These are phyloP conservation scores for Kodamaea sagamina DNA, from an alignment of 805 yeast genomes.

Conservation along the genomic window DNA sequence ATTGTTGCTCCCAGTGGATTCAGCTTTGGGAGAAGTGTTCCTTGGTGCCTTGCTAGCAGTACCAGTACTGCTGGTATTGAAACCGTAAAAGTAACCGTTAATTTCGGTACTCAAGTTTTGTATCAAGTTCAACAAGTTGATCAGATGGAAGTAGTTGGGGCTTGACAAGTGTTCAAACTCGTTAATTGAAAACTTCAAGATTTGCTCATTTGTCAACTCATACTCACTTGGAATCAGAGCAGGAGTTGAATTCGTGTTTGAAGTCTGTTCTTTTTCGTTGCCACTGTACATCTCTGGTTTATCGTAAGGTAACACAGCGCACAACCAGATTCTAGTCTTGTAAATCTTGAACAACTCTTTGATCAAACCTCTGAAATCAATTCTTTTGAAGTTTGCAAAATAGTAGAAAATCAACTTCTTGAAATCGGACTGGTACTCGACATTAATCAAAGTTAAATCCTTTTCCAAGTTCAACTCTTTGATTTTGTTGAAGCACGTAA, in stretches of 20 bases:
- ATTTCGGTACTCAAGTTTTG: constrained; percentile 46
- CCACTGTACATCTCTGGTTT: constrained; percentile 33
- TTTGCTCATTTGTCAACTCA: constrained; percentile 40
- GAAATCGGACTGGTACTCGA: constrained; percentile 48
- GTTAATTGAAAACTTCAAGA: constrained; percentile 44
- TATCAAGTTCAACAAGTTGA: constrained; percentile 49
- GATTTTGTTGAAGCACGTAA: constrained; percentile 55
- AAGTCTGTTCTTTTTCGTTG: constrained; percentile 7
- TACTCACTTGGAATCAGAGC: constrained; percentile 38
- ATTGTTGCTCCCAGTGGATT: background rate
- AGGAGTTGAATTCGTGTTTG: constrained; percentile 11
- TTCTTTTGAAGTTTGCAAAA: constrained; percentile 47
- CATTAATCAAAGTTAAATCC: constrained; percentile 40
- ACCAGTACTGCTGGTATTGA: constrained; percentile 21
- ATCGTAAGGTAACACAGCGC: constrained; percentile 47
- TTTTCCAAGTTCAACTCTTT: constrained; percentile 50
- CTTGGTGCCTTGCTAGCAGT: constrained; percentile 1
- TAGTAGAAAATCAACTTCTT: constrained; percentile 48
- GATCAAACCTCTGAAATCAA: constrained; percentile 46
- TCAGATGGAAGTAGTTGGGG: constrained; percentile 55
- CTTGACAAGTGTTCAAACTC: constrained; percentile 42
- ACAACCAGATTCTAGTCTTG: constrained; percentile 50
- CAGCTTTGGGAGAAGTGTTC: background rate
- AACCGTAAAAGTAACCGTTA: constrained; percentile 45
- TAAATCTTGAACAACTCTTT: constrained; percentile 47